Evolutionary conservation across 768 basidiomycete species (phyloP), one percentile per base, ranked within the genome.

Genomic region (Lactarius sanguifluus): DNA sequence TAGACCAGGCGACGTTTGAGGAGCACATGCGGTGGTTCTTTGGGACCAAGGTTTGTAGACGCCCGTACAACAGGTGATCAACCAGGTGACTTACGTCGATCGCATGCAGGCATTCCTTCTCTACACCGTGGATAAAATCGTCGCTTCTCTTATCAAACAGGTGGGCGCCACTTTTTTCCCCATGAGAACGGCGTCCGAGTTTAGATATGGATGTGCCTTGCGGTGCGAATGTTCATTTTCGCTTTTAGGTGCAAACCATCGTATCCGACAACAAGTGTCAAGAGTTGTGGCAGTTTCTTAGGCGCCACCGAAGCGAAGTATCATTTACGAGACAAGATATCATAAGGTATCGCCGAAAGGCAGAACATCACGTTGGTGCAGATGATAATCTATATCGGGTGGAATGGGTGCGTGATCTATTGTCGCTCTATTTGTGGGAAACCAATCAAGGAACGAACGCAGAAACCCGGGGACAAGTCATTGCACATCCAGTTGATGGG

Each of bases 1-100:
- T 98, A 66, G 97, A 98, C 76, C 91, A 90, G 74, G 79, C 83
- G n/a, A 86, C 88, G 25, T 98, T 95, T 72, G 96, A 98, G 76
- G 97, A 98, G 75, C 92, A 94, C 73, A 87, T 98, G 86, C 81
- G 97, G 69, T 92, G 93, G 85, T 91, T 96, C 79, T 95, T 94
- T 79, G 91, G 92, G 38, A 93, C 87, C 67, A 89, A 88, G 84
- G 90, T 90, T 58, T 13, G 72, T 64, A 40, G 52, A 5, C 69
- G 81, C 61, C 57, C 50, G 18, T 47, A 68, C 45, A 52, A n/a
- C n/a, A 23, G 32, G 30, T 52, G 50, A 16, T 18, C 36, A 23
- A 20, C 56, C 36, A 13, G 45, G 47, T 50, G 47, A 34, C 47
- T 38, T 45, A 76, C 76, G 75, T 77, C 81, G 71, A 74, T 72